Evolutionary conservation across 148 eudicot genomes (phyloP), one percentile per base, ranked within the genome.

Genomic region (Arctostaphylos glauca): DNA sequence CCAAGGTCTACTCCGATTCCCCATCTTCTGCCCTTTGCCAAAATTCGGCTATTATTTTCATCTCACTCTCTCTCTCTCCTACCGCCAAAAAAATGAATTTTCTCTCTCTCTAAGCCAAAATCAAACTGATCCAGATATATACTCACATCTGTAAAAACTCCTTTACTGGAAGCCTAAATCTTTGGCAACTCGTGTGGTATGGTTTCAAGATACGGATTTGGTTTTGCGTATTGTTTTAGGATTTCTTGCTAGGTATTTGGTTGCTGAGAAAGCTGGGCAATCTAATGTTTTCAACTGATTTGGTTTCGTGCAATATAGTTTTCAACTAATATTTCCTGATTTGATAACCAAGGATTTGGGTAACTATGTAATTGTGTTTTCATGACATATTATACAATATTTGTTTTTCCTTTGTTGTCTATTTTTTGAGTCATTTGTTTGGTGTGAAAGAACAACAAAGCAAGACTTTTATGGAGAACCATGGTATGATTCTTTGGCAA

Each of bases 401-500:
- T 47, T 54, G 43, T 53, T 23, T 31, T 81, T 68, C 19, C 25
- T 47, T 46, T 10, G 48, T 60, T 64, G 46, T 38, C 70, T 64
- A 21, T 64, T 64, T 21, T 64, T 64, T 64, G 12, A 23, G 38
- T 62, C 41, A 21, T 14, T 1, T 31, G 2, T 3, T 38, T 50
- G 5, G 18, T 80, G 64, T 55, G 75, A 48, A 67, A 15, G 16
- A n/a, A n/a, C n/a, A 50, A 21, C 49, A 41, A n/a, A 46, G 75
- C 2, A 18, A 10, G 18, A 15, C n/a, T 19, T 66, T 79, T 50
- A 89, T 92, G 92, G 90, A 85, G 23, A 83, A 84, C 53, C 86
- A 87, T 49, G 86, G 89, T 83, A 66, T 83, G 46, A 84, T 85
- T 78, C 80, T 81, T 68, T 88, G 81, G 79, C 83, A 86, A 62